These are phyloP conservation scores for Jaltomata sinuosa DNA, from an alignment of 257 asterid species.

Conservation along the genomic window DNA sequence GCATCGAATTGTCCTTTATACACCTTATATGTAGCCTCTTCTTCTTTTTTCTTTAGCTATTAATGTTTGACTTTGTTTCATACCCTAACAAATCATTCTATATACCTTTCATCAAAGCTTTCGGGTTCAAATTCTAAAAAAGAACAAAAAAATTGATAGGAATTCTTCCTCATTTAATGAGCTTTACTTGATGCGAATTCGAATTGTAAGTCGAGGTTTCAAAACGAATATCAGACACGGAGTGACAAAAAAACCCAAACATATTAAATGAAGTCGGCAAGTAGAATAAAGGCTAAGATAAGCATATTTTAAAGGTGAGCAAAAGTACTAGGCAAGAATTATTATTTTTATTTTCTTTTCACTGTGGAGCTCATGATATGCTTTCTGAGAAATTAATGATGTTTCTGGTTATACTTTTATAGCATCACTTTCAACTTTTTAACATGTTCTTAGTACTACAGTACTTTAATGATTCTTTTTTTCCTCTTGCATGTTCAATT, in stretches of 20 bases:
- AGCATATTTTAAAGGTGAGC: neutral
- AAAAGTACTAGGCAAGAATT: neutral
- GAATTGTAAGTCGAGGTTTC: neutral
- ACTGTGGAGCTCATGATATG: neutral
- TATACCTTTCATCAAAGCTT: neutral
- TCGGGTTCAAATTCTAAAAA: neutral
- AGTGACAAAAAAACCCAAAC: too few species aligned
- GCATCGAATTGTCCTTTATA: too few species aligned
- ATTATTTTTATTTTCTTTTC: neutral
- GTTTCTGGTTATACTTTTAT: neutral
- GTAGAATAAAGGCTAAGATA: neutral
- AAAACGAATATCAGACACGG: neutral
- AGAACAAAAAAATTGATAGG: rapidly evolving
- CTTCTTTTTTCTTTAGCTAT: neutral
- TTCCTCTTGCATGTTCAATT: neutral
- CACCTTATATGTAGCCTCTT: too few species aligned
- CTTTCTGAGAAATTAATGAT: neutral
- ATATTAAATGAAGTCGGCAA: too few species aligned
- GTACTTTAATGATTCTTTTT: neutral
- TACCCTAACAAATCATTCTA: neutral
- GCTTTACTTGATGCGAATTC: neutral
- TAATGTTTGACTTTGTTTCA: neutral
- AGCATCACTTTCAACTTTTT: neutral
- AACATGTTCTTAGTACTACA: neutral
- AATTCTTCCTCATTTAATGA: neutral